Evolutionary conservation across 495 filamentous ascomycete species (phyloP), one percentile per base, ranked within the genome.

Genomic region (Trichoderma asperelloides): DNA sequence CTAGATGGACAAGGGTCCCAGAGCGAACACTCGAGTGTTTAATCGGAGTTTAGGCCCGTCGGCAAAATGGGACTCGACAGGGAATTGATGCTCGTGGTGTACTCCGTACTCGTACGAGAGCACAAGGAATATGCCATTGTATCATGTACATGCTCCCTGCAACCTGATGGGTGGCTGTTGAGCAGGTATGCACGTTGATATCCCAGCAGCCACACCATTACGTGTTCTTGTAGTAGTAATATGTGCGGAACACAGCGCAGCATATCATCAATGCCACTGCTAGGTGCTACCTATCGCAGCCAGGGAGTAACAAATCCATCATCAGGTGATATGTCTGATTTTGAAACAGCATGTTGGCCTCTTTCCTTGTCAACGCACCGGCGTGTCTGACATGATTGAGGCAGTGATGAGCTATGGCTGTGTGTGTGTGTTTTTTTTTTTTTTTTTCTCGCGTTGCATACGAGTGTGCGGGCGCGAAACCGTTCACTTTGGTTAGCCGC

Each of bases 31-130:
- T 60, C 55, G 55, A 60, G 25, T 60, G 55, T 7, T 60, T 25
- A 60, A 60, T 60, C 55, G 55, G 55, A 60, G 55, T 28, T 60
- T 60, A 60, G 55, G 55, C 27, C 55, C 55, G 55, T 60, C 55
- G 55, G 55, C 55, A 60, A 60, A 60, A 60, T 60, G 49, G 49
- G 49, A 15, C 43, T 47, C 43, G 49, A 25, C 16, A 23, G n/a
- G 16, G 49, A 21, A 25, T 55, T 21, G 49, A 21, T 55, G 49
- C 49, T 16, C 21, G 6, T 55, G 8, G 49, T 55, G n/a, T 25
- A 2, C 16, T 21, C 33, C 33, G 49, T 55, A 55, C 49, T 21
- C 21, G 49, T 55, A 55, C 49, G 15, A 47, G 43, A 16, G n/a
- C 43, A 47, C 33, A 37, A 37, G 33, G 43, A 47, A n/a, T 47